Conservation (phyloP, 1,139 yeast genomes). For the Sugiyamaella pinicola region DNA sequence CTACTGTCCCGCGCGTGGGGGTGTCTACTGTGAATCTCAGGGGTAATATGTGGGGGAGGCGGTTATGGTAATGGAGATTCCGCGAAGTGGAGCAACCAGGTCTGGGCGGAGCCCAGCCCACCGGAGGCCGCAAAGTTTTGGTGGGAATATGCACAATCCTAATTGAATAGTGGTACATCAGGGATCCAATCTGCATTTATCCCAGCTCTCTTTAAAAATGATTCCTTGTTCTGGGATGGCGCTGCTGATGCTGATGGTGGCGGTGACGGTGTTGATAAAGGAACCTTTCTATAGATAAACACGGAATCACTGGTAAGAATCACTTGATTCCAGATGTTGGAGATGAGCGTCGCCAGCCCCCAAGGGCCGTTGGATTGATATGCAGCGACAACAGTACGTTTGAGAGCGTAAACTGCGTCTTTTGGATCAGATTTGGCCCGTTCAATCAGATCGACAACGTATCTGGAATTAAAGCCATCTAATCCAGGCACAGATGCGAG, state of each 20-base stretch:
- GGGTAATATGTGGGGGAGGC: too few relatives aligned
- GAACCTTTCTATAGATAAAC: slow-evolving; percentile 41
- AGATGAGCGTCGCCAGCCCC: not conserved
- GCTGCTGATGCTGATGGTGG: slow-evolving; percentile 1
- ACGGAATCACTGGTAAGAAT: slow-evolving; percentile 32
- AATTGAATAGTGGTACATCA: not conserved
- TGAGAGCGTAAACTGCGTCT: not conserved
- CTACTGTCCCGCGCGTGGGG: too few relatives aligned
- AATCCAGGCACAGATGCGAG: slow-evolving; percentile 45
- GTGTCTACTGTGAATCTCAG: too few relatives aligned
- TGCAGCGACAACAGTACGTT: not conserved
- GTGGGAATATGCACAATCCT: too few relatives aligned
- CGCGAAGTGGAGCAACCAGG: too few relatives aligned
- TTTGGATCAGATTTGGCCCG: slow-evolving; percentile 1
- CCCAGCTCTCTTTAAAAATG: slow-evolving; percentile 1
- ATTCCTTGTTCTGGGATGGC: not conserved
- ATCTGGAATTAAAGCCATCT: slow-evolving; percentile 41
- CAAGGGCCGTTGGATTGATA: not conserved
- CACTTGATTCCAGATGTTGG: slow-evolving; percentile 20
- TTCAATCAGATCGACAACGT: not conserved
- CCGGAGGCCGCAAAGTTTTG: too few relatives aligned
- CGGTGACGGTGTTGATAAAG: not conserved
- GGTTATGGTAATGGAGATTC: too few relatives aligned
- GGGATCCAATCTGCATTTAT: slow-evolving; percentile 4
- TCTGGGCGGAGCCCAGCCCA: not conserved